These are phyloP conservation scores for Neurospora tetrasperma DNA, from an alignment of 495 filamentous ascomycete species.

Conservation along the genomic window DNA sequence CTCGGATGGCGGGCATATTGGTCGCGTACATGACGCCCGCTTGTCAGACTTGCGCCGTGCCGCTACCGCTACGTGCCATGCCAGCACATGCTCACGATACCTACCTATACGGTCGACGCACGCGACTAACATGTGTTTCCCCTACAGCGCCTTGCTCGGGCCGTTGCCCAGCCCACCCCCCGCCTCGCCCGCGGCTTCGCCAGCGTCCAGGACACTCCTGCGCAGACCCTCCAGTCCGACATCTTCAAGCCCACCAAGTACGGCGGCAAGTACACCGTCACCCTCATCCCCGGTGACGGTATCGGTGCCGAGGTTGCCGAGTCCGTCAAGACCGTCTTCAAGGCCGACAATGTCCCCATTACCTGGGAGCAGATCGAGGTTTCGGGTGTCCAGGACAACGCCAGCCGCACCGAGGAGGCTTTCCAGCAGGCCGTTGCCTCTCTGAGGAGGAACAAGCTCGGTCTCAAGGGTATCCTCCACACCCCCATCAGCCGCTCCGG, in stretches of 20 bases:
- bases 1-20: background rate
- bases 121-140: background rate
- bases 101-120: background rate
- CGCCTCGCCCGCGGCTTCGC: conserved; percentile 48
- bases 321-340: conserved; percentile 97
- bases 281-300: conserved; percentile 94
- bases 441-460: conserved; percentile 94
- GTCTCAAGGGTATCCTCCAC: conserved; percentile 93
- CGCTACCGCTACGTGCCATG: background rate
- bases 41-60: background rate
- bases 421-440: conserved; percentile 93
- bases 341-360: conserved; percentile 96
- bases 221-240: conserved; percentile 74
- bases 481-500: conserved; percentile 94
- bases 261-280: conserved; percentile 98
- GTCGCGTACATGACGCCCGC: background rate
- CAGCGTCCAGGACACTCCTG: conserved; percentile 71
- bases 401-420: conserved; percentile 83
- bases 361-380: conserved; percentile 99
- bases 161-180: conserved; percentile 38
- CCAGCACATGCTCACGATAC: background rate
- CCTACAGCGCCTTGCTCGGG: conserved; percentile 46
- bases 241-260: conserved; percentile 99
- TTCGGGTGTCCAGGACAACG: conserved; percentile 66
- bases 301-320: conserved; percentile 97